These are phyloP conservation scores for Blastomyces percursus DNA, from an alignment of 2,329 filamentous ascomycete species.

Conservation along the genomic window DNA sequence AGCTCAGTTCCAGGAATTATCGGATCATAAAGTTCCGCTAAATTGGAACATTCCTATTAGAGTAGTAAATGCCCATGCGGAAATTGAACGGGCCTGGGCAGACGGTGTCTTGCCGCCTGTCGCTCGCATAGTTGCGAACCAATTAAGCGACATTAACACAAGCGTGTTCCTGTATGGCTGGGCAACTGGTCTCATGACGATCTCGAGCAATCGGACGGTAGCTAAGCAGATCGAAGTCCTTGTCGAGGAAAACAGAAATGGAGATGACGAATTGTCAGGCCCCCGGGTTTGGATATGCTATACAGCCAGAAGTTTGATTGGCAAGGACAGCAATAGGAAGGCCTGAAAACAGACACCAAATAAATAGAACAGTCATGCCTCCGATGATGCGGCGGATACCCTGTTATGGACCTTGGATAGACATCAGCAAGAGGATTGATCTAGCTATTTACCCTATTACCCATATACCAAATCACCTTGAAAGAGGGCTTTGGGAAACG, in stretches of 20 bases:
- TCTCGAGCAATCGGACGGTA: conserved; percentile 60
- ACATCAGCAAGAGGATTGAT: not conserved
- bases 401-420: not conserved
- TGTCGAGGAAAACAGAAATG: conserved; percentile 43
- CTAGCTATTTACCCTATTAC: not conserved
- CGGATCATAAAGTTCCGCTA: conserved; percentile 43
- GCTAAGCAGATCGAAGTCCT: conserved; percentile 53
- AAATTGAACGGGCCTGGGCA: conserved; percentile 22
- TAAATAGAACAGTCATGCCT: not conserved
- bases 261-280: conserved; percentile 42
- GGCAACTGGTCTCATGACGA: conserved; percentile 50
- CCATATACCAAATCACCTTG: not conserved
- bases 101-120: conserved; percentile 38
- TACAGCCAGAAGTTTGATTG: conserved; percentile 54
- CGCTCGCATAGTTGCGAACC: conserved; percentile 32
- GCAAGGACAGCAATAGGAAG: conserved; percentile 48
- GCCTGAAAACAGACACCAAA: conserved; percentile 12
- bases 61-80: conserved; percentile 41
- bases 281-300: conserved; percentile 56
- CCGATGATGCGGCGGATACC: too few species aligned
- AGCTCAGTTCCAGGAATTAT: conserved; percentile 35
- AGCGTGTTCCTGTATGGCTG: conserved; percentile 65
- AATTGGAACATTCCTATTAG: conserved; percentile 52
- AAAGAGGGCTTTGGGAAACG: not conserved
- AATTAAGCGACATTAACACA: conserved; percentile 51